Percentiles rank a stretch among this genome's conserved stretches.
Evolutionary conservation across 768 basidiomycete genomes (phyloP).

Genomic region (Amanita rubescens): DNA sequence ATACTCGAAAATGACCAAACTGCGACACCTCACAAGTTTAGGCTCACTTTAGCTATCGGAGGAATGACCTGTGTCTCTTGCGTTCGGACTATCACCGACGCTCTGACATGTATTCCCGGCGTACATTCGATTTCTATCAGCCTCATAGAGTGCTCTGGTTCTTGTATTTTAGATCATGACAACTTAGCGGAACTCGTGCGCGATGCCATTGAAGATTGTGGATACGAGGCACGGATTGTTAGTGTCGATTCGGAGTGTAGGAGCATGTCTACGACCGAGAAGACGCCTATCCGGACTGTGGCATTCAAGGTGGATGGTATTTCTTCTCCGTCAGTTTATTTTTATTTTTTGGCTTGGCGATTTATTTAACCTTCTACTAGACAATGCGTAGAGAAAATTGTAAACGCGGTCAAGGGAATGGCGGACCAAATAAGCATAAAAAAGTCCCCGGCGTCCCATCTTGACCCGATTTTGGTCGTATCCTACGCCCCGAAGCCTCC

Average conservation of each 20-base stretch:
- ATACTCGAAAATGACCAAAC: not conserved
- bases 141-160: constrained; percentile 52
- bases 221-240: constrained; percentile 36
- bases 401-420: constrained; percentile 29
- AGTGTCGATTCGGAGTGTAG: constrained; percentile 21
- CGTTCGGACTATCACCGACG: constrained; percentile 42
- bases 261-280: not conserved
- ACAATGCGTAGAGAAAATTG: constrained; percentile 47
- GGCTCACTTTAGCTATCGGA: constrained; percentile 40
- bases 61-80: constrained; percentile 81
- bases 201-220: constrained; percentile 38
- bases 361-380: constrained; percentile 5
- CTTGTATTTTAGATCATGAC: constrained; percentile 33
- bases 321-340: constrained; percentile 46
- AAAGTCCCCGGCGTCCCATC: constrained; percentile 31
- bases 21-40: not conserved
- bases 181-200: constrained; percentile 25
- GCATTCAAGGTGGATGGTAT: constrained; percentile 58
- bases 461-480: constrained; percentile 38
- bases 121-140: constrained; percentile 48
- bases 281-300: constrained; percentile 23
- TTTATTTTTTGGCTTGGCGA: not conserved
- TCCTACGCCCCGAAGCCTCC: constrained; percentile 45
- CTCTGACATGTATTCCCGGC: constrained; percentile 42
- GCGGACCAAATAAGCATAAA: constrained; percentile 27